A percentile compares a stretch with the other conserved stretches of the same genome.
Conservation (phyloP, 176 grass and related monocot genomes). For the Zea mays region Zm-B73-REFERENCE-NAM-5.0 NC_050100.1:10772001-10772500, state of each 20-base stretch:
- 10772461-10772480: no score
- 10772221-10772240: background rate
- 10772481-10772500: slow-evolving; percentile 86
- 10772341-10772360: background rate
- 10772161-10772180: background rate
- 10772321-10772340: slow-evolving; percentile 12
- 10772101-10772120: background rate
- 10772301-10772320: slow-evolving; percentile 20
- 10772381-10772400: background rate
- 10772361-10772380: background rate
- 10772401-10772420: no score
- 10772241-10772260: slow-evolving; percentile 18
- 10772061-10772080: background rate
- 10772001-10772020: slow-evolving; percentile 5
- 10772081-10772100: no score
- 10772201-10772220: background rate
- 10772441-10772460: background rate
- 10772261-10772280: slow-evolving; percentile 24
- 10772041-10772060: background rate
- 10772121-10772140: slow-evolving; percentile 2
- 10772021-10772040: slow-evolving; percentile 16
- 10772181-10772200: slow-evolving; percentile 42
- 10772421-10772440: background rate
- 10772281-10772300: background rate
- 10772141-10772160: background rate